phyloP scores from a whole-genome alignment of 73 alveolate genomes.

The Strombidium stylifer region DNA sequence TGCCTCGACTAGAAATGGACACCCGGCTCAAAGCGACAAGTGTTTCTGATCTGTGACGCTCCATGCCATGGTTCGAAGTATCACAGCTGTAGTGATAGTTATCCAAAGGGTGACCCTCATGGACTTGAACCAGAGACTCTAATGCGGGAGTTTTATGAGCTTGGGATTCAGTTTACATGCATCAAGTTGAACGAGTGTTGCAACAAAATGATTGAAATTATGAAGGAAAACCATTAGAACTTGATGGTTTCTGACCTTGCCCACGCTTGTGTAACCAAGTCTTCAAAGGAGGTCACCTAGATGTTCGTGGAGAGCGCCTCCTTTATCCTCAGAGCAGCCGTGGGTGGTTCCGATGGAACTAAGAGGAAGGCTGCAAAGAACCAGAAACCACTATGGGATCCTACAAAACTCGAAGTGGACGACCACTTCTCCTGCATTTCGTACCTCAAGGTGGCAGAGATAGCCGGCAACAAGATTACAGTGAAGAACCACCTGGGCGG shows the following conservation, averaged over 20 bases:
- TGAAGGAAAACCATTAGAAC: too few species aligned
- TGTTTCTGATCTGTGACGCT: conserved; percentile 65
- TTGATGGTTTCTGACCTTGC: background rate
- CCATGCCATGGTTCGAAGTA: conserved; percentile 69
- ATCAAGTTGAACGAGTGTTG: conserved; percentile 32
- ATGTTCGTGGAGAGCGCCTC: background rate
- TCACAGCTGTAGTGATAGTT: conserved; percentile 33
- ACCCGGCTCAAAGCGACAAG: too few species aligned
- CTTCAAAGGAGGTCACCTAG: background rate
- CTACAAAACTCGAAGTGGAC: background rate
- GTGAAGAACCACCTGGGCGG: background rate
- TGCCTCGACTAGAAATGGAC: too few species aligned
- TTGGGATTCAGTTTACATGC: conserved; percentile 47
- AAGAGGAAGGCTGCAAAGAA: background rate
- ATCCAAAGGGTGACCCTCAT: conserved; percentile 57
- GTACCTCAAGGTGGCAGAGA: background rate
- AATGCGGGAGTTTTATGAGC: conserved; percentile 39
- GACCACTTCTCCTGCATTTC: background rate
- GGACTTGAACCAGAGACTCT: conserved; percentile 42
- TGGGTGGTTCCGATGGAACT: background rate
- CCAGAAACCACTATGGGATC: background rate
- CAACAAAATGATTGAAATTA: conserved; percentile 48
- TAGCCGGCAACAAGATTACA: background rate
- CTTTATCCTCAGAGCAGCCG: background rate
- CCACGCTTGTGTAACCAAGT: background rate